These are phyloP conservation scores for Ballota nigra DNA, from an alignment of 257 asterid genomes.

Conservation along the genomic window DNA sequence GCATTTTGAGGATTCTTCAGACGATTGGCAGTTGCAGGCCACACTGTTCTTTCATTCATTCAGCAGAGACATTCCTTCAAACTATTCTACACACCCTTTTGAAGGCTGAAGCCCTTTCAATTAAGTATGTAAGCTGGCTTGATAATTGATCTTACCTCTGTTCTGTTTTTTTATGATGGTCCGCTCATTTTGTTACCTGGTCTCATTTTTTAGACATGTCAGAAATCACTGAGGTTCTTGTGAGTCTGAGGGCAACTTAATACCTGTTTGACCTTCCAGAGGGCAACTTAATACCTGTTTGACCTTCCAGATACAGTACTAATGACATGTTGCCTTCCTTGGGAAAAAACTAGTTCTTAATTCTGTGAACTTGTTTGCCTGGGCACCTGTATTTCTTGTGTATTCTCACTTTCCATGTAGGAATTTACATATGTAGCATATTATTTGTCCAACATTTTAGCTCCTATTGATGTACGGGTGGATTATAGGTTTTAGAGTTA, in stretches of 20 bases:
- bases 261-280: conserved; percentile 1
- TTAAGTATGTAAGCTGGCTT: conserved; percentile 50
- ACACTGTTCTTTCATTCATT: conserved; percentile 35
- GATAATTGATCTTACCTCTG: not conserved
- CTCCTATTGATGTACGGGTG: not conserved
- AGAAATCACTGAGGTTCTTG: not conserved
- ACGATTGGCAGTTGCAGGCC: conserved; percentile 41
- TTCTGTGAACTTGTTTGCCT: not conserved
- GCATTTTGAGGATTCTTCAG: conserved; percentile 54
- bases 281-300: not conserved
- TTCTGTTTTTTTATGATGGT: not conserved
- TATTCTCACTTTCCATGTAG: not conserved
- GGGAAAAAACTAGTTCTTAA: not conserved
- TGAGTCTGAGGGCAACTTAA: not conserved
- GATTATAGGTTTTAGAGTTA: no score
- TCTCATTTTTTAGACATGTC: not conserved
- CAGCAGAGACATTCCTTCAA: conserved; percentile 41
- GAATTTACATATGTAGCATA: not conserved
- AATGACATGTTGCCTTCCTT: not conserved
- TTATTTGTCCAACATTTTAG: not conserved
- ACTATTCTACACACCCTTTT: conserved; percentile 40
- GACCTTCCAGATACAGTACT: not conserved
- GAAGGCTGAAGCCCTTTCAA: conserved; percentile 57
- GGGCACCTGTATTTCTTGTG: not conserved
- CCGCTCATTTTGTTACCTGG: not conserved